Evolutionary conservation across 2,329 filamentous ascomycete species (phyloP).

Genomic region (Calcarisporium arbuscula): DNA sequence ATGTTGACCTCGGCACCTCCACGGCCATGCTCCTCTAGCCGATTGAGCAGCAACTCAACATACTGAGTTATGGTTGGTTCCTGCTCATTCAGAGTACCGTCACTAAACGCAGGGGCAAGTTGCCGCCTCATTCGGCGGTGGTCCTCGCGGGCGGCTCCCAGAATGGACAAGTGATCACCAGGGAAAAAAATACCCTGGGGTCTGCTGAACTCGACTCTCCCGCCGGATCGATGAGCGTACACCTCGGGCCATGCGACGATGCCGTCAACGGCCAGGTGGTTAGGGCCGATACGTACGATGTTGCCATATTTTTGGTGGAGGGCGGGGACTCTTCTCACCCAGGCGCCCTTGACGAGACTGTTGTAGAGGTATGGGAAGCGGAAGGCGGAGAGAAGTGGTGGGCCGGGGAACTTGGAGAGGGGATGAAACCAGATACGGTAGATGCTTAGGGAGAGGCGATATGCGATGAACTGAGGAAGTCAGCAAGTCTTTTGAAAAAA

Average conservation of each 20-base stretch:
- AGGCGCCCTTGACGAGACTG: slow-evolving; percentile 10
- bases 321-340: slow-evolving; percentile 11
- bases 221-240: slow-evolving; percentile 16
- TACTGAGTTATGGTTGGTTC: slow-evolving; percentile 20
- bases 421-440: slow-evolving; percentile 22
- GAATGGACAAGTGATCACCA: slow-evolving; percentile 10
- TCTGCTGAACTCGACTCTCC: slow-evolving; percentile 11
- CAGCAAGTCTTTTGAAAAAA: too few species aligned
- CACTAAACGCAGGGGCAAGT: slow-evolving; percentile 24
- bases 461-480: slow-evolving; percentile 9
- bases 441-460: slow-evolving; percentile 6
- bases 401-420: slow-evolving; percentile 20
- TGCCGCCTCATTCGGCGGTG: slow-evolving; percentile 16
- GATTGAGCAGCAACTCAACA: slow-evolving; percentile 17
- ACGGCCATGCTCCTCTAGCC: slow-evolving; percentile 11
- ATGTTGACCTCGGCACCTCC: slow-evolving; percentile 15
- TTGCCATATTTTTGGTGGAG: slow-evolving; percentile 20
- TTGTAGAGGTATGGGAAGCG: slow-evolving; percentile 12
- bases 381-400: slow-evolving; percentile 13
- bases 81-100: slow-evolving; percentile 22
- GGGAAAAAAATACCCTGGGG: slow-evolving; percentile 1
- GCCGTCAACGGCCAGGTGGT: slow-evolving; percentile 28
- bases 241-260: slow-evolving; percentile 26
- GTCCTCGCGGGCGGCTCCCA: slow-evolving; percentile 8
- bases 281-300: slow-evolving; percentile 35